Conservation (phyloP, 306 rosid species). For the Vicia villosa region DNA sequence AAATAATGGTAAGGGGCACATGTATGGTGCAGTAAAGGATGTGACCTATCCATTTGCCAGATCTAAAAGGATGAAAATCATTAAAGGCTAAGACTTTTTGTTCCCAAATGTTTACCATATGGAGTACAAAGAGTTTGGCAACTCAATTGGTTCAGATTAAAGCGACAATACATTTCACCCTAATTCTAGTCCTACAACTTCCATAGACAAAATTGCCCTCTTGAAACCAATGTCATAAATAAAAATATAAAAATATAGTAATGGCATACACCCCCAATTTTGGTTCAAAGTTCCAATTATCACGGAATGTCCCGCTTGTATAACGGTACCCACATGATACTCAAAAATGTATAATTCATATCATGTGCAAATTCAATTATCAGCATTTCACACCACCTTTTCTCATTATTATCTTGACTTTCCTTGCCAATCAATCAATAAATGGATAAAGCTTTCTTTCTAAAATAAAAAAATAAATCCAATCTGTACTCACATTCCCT, state of each 20-base stretch:
- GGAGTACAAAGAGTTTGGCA: slow-evolving; percentile 25
- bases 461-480: slow-evolving; percentile 11
- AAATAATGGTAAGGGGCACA: slow-evolving; percentile 61
- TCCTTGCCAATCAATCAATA: slow-evolving; percentile 12
- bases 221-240: neutral
- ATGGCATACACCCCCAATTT: slow-evolving; percentile 10
- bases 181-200: slow-evolving; percentile 1
- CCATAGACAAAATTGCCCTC: slow-evolving; percentile 37
- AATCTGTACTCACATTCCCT: slow-evolving; percentile 43
- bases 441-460: slow-evolving; percentile 26
- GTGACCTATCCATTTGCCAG: slow-evolving; percentile 60
- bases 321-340: slow-evolving; percentile 44
- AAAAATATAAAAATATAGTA: neutral
- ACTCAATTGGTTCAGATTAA: slow-evolving; percentile 30
- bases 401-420: slow-evolving; percentile 41
- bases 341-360: slow-evolving; percentile 32
- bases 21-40: slow-evolving; percentile 59
- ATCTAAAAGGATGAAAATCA: slow-evolving; percentile 40
- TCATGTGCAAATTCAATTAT: slow-evolving; percentile 56
- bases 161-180: slow-evolving; percentile 40
- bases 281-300: slow-evolving; percentile 30
- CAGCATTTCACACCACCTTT: slow-evolving; percentile 25
- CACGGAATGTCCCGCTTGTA: slow-evolving; percentile 44
- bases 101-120: slow-evolving; percentile 31
- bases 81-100: slow-evolving; percentile 35